Percentiles rank a stretch among this genome's conserved stretches.
These are phyloP conservation scores for Cyberlindnera mycetangii DNA, from an alignment of 805 yeast species.

Conservation along the genomic window DNA sequence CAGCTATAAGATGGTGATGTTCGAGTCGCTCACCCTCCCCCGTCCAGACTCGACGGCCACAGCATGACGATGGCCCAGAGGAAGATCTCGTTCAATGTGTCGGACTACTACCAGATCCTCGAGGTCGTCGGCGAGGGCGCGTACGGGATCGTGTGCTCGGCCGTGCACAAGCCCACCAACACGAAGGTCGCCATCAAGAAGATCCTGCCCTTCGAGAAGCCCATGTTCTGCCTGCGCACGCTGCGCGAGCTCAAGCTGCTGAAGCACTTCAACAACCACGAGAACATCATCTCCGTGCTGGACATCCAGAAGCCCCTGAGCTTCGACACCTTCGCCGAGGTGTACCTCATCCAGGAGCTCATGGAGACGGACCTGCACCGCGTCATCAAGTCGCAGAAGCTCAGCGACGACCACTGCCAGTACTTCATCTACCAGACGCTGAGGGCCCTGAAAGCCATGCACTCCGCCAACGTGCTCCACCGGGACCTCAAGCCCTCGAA, in stretches of 20 bases:
- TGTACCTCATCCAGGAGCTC: conserved; percentile 70
- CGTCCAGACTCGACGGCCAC: too few relatives aligned
- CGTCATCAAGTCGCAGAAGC: conserved; percentile 52
- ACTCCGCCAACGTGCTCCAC: conserved; percentile 70
- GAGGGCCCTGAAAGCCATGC: conserved; percentile 68
- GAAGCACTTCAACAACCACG: conserved; percentile 63
- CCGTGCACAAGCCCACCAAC: conserved; percentile 57
- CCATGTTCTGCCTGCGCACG: conserved; percentile 66
- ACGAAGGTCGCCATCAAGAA: conserved; percentile 74
- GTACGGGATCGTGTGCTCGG: conserved; percentile 75
- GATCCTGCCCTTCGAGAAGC: conserved; percentile 66
- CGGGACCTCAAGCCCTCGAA: conserved; percentile 78
- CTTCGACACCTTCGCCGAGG: conserved; percentile 63
- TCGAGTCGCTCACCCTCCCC: too few relatives aligned
- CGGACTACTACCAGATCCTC: conserved; percentile 56
- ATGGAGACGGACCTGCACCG: conserved; percentile 75
- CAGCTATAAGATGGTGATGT: too few relatives aligned
- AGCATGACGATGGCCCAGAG: conserved; percentile 24
- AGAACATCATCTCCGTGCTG: conserved; percentile 63
- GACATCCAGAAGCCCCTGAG: conserved; percentile 65
- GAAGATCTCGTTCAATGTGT: conserved; percentile 59
- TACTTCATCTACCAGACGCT: conserved; percentile 69
- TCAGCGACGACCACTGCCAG: conserved; percentile 66
- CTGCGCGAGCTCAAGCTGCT: conserved; percentile 66
- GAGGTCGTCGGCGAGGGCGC: conserved; percentile 78